phyloP scores from a whole-genome alignment of 1,284 basidiomycete species.

The Heterobasidion occidentale region DNA sequence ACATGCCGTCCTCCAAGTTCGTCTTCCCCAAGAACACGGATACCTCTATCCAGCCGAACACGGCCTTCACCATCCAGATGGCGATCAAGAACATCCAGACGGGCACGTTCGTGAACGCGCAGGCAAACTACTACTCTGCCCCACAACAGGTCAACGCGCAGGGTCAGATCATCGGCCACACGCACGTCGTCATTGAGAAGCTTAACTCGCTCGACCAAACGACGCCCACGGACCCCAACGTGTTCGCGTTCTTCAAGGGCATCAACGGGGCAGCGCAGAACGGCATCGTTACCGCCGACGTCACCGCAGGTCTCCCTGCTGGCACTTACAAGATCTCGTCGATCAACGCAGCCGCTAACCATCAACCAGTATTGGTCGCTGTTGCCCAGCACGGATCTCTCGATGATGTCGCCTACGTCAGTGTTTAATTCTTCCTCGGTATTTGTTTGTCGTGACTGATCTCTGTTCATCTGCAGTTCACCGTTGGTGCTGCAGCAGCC shows the following conservation, averaged over 20 bases:
- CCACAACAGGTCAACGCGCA: slow-evolving; percentile 50
- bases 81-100: slow-evolving; percentile 39
- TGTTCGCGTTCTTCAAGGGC: slow-evolving; percentile 68
- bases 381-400: slow-evolving; percentile 52
- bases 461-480: slow-evolving; percentile 31
- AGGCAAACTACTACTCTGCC: slow-evolving; percentile 46
- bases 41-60: slow-evolving; percentile 29
- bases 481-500: slow-evolving; percentile 24
- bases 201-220: slow-evolving; percentile 46
- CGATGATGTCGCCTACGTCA: slow-evolving; percentile 58
- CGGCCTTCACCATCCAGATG: slow-evolving; percentile 42
- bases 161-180: slow-evolving; percentile 53
- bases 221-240: slow-evolving; percentile 43
- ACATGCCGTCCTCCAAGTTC: slow-evolving; percentile 48
- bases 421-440: slow-evolving; percentile 13
- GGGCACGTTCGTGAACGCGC: slow-evolving; percentile 47
- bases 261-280: slow-evolving; percentile 38
- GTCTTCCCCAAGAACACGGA: slow-evolving; percentile 34
- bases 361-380: slow-evolving; percentile 49
- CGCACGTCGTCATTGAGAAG: slow-evolving; percentile 57
- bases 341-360: slow-evolving; percentile 48
- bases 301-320: slow-evolving; percentile 50
- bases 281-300: slow-evolving; percentile 46
- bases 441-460: neutral
- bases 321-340: slow-evolving; percentile 51